These are phyloP conservation scores for Trichosanthes truncata DNA, from an alignment of 306 rosid species.

Conservation along the genomic window DNA sequence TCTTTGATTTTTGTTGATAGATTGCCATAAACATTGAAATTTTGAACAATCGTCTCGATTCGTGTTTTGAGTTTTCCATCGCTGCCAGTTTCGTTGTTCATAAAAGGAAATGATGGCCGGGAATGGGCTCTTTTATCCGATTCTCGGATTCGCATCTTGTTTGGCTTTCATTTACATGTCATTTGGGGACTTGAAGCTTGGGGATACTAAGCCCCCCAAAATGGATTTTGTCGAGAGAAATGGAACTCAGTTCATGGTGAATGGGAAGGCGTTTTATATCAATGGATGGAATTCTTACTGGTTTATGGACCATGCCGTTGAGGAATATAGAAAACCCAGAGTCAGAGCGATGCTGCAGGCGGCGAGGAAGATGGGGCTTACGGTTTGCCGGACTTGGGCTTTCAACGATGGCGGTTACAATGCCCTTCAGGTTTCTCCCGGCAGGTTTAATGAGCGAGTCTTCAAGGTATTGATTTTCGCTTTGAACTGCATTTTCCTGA, in stretches of 20 bases:
- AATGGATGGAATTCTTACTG: constrained; percentile 99
- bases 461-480: constrained; percentile 47
- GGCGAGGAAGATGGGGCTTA: constrained; percentile 85
- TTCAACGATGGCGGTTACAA: constrained; percentile 84
- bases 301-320: constrained; percentile 79
- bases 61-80: constrained; percentile 8
- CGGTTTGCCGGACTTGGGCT: constrained; percentile 96
- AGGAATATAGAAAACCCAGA: constrained; percentile 39
- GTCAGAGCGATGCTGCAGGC: constrained; percentile 56
- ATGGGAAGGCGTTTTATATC: constrained; percentile 61
- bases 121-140: constrained; percentile 54
- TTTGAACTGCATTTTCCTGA: neutral
- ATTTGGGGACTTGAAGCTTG: constrained; percentile 46
- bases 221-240: constrained; percentile 69
- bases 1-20: constrained; percentile 15
- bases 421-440: constrained; percentile 89
- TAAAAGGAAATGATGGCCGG: constrained; percentile 47
- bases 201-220: constrained; percentile 19
- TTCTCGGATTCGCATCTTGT: constrained; percentile 61
- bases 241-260: constrained; percentile 60
- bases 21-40: constrained; percentile 26
- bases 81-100: neutral
- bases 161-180: constrained; percentile 65
- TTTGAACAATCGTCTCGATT: constrained; percentile 21
- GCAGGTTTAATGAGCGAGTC: constrained; percentile 66